Base-by-base conservation (phyloP, 257 asterid genomes). In the Fraxinus pennsylvanica region DNA sequence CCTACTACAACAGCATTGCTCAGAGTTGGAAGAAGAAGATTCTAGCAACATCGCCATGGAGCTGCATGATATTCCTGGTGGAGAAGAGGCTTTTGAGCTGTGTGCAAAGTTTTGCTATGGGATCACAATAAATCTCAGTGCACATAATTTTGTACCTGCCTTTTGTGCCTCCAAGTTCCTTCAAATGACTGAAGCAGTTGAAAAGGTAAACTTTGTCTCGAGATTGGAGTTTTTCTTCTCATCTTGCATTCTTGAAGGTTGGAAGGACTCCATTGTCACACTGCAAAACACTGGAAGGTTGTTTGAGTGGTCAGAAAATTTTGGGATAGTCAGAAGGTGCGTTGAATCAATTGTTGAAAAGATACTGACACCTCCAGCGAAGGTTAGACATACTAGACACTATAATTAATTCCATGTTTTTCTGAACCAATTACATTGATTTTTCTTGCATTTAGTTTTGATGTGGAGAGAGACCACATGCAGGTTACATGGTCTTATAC, bases 401-500 rank as follows among this genome's bases (percentile, higher is more conserved):
- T 4, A 10, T 72, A 66, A 3, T 75, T 61, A 15, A 6, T 38
- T 71, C 59, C 72, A 35, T 73, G 65, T 59, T 72, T 75, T 69
- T 7, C 39, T 73, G 36, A 19, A 50, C 74, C 43, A 80, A 13
- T 30, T 30, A 25, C 32, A 59, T 17, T 21, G 33, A 13, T 45
- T 17, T 14, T 32, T 71, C 19, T 57, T 5, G 22, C 68, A 66
- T 43, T 14, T 27, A 72, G 76, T 13, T 75, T 66, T 77, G 72
- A 85, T 76, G 61, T 63, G 22, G 30, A 76, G 27, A 45, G 63
- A 82, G 66, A 35, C 72, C 72, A 47, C 73, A 36, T 68, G 78
- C 85, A 89, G 94, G 94, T 91, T 17, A 73, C 86, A n/a, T 91
- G 97, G 97, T 91, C 97, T 27, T 93, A 85, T 70, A 91, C 97